Conservation (phyloP, 805 yeast genomes). For the Limtongia smithiae region DNA sequence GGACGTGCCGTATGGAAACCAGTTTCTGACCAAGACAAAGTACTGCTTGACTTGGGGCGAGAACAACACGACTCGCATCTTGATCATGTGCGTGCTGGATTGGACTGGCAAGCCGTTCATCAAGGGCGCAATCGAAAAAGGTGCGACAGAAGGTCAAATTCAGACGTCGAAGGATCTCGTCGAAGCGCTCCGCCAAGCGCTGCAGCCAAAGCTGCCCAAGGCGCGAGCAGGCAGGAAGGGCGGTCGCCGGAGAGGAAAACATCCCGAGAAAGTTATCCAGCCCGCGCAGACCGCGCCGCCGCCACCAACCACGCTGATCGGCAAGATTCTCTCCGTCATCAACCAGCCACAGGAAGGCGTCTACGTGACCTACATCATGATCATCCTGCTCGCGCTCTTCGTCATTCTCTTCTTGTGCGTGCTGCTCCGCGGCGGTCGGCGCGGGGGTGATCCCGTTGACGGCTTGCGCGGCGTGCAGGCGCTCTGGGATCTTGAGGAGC, state of each 20-base stretch:
- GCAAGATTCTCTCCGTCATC: too few species aligned
- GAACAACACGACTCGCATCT: slow-evolving; percentile 55
- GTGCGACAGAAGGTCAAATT: slow-evolving; percentile 75
- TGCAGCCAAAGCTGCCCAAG: slow-evolving; percentile 14
- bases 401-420: not conserved
- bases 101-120: slow-evolving; percentile 96
- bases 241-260: slow-evolving; percentile 19
- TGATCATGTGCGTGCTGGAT: slow-evolving; percentile 67
- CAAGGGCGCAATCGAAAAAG: slow-evolving; percentile 75
- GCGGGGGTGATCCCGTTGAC: not conserved
- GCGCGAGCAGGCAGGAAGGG: slow-evolving; percentile 3
- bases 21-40: slow-evolving; percentile 71
- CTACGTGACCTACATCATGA: slow-evolving; percentile 13
- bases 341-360: not conserved
- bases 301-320: too few species aligned
- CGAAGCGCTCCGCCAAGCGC: slow-evolving; percentile 37
- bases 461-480: slow-evolving; percentile 7
- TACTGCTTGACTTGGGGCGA: slow-evolving; percentile 73
- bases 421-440: not conserved
- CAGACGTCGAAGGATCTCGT: slow-evolving; percentile 54
- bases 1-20: slow-evolving; percentile 88
- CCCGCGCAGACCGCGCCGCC: too few species aligned
- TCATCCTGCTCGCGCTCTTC: not conserved
- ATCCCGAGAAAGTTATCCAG: too few species aligned
- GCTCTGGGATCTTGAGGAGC: slow-evolving; percentile 45